These are phyloP conservation scores for Tritrichomonas foetus DNA, from an alignment of 208 protist genomes.

Conservation along the genomic window DNA sequence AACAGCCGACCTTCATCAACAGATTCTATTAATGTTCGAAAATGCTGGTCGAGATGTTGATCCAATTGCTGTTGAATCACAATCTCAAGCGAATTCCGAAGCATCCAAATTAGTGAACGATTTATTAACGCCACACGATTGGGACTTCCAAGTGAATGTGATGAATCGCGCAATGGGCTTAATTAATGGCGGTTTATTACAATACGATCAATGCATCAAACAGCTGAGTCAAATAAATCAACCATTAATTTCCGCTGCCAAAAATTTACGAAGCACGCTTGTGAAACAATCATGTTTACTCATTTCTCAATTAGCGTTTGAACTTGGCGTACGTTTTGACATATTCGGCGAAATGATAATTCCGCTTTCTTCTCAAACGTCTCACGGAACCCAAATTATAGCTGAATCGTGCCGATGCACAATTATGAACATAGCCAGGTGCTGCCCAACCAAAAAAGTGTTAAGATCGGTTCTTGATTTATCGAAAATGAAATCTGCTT, in stretches of 20 bases:
- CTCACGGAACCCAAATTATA: slow-evolving; percentile 7
- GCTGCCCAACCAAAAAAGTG: not conserved
- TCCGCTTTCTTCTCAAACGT: not conserved
- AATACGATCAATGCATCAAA: not conserved
- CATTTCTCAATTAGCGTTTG: not conserved
- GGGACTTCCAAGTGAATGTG: not conserved
- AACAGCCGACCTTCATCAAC: too few relatives aligned
- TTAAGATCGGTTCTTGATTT: not conserved
- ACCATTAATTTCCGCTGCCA: not conserved
- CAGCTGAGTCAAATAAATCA: not conserved
- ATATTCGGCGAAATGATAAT: not conserved
- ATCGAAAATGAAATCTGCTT: not conserved
- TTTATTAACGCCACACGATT: not conserved
- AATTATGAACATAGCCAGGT: not conserved
- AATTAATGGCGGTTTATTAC: not conserved
- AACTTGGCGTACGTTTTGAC: not conserved
- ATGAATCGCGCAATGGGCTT: slow-evolving; percentile 20
- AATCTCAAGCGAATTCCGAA: too few relatives aligned
- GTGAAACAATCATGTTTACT: slow-evolving; percentile 1
- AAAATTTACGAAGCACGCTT: not conserved
- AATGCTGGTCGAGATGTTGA: too few relatives aligned
- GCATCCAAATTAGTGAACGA: too few relatives aligned
- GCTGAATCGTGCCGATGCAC: not conserved
- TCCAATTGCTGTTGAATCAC: too few relatives aligned
- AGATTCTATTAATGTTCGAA: too few relatives aligned